phyloP scores from a whole-genome alignment of 1,139 yeast species.

The Zygoascus hellenicus region DNA sequence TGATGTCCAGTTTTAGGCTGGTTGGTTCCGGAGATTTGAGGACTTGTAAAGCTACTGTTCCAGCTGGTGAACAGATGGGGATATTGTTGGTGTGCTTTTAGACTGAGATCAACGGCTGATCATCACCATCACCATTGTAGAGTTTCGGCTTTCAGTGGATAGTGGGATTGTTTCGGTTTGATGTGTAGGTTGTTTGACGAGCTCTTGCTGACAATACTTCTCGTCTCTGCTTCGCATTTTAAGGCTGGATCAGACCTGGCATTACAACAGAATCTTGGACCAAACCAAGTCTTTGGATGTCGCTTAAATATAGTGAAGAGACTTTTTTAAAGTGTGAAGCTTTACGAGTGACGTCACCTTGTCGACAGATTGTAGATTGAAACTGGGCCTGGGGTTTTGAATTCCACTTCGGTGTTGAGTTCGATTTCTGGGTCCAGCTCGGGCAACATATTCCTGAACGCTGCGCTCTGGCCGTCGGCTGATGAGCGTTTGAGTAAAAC shows the following conservation, averaged over 20 bases:
- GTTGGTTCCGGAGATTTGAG: background rate
- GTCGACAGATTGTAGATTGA: slow-evolving; percentile 38
- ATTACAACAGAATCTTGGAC: slow-evolving; percentile 3
- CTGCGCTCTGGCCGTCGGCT: slow-evolving; percentile 77
- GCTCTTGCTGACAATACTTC: slow-evolving; percentile 1
- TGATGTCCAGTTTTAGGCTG: background rate
- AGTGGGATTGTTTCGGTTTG: background rate
- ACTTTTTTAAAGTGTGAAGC: slow-evolving; percentile 18
- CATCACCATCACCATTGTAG: slow-evolving; percentile 1
- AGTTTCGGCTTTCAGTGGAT: slow-evolving; percentile 6
- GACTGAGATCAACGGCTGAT: slow-evolving; percentile 5
- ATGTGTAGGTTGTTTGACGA: background rate
- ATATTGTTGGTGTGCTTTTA: slow-evolving; percentile 2
- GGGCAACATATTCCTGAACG: slow-evolving; percentile 91
- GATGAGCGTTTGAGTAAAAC: slow-evolving; percentile 86
- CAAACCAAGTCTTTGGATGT: slow-evolving; percentile 1
- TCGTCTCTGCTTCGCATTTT: slow-evolving; percentile 12
- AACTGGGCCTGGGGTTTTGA: slow-evolving; percentile 29
- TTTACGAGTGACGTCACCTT: slow-evolving; percentile 33
- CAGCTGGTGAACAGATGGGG: background rate
- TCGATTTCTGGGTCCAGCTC: slow-evolving; percentile 25
- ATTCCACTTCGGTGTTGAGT: slow-evolving; percentile 33
- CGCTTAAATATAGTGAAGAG: slow-evolving; percentile 9
- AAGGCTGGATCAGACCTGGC: slow-evolving; percentile 14
- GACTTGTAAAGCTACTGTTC: background rate